phyloP scores from a whole-genome alignment of 2,329 filamentous ascomycete species.

The Trichophyton schoenleinii region DNA sequence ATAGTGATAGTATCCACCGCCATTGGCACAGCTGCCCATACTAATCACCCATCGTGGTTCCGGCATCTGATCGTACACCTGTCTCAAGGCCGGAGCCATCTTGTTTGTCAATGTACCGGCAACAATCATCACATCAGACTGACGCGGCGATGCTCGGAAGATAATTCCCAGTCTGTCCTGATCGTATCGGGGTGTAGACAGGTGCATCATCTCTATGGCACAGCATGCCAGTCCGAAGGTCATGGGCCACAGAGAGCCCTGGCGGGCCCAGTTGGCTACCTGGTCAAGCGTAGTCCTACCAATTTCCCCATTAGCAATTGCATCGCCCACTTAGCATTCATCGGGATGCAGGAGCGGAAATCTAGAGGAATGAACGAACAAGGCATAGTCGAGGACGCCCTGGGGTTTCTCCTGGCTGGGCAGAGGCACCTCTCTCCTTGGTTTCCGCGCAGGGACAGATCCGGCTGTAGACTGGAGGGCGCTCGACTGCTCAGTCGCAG shows the following conservation, averaged over 20 bases:
- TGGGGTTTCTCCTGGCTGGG: constrained; percentile 39
- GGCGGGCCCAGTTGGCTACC: constrained; percentile 76
- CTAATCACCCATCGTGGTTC: constrained; percentile 80
- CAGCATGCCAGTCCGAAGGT: constrained; percentile 86
- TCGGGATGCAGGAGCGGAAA: not conserved
- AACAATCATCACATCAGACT: constrained; percentile 85
- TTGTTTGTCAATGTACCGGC: constrained; percentile 86
- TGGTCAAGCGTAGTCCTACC: constrained; percentile 46
- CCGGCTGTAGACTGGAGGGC: constrained; percentile 1
- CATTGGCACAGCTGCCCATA: constrained; percentile 78
- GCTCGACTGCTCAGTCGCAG: not conserved
- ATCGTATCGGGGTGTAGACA: constrained; percentile 80
- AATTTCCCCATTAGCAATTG: not conserved
- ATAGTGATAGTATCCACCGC: constrained; percentile 81
- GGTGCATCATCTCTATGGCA: constrained; percentile 88
- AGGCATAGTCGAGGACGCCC: constrained; percentile 41
- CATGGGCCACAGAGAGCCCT: constrained; percentile 83
- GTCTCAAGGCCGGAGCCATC: constrained; percentile 78
- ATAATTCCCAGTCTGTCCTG: constrained; percentile 80
- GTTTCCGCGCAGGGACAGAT: constrained; percentile 24
- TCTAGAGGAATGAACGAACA: constrained; percentile 23
- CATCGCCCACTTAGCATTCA: not conserved
- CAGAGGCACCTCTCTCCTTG: constrained; percentile 36
- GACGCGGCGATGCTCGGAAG: constrained; percentile 72
- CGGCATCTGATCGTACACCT: constrained; percentile 92